Conservation (phyloP, 768 basidiomycete genomes). For the Phlebiopsis gigantea region DNA sequence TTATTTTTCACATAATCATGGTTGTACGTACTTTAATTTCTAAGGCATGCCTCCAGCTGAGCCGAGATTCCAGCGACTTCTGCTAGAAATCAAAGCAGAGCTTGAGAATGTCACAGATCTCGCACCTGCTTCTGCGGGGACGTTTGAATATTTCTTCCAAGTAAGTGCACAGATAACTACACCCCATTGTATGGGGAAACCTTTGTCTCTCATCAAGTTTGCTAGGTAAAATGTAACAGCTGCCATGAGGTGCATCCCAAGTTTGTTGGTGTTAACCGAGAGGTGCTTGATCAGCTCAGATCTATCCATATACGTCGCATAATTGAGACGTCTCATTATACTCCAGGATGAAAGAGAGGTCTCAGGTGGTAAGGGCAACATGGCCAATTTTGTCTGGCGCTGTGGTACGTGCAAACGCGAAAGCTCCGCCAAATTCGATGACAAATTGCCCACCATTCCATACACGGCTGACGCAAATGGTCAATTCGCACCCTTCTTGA, state of each 20-base stretch:
- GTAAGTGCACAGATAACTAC: constrained; percentile 30
- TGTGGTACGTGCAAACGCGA: constrained; percentile 77
- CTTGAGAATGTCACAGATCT: constrained; percentile 75
- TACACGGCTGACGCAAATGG: constrained; percentile 59
- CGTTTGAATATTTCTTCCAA: constrained; percentile 77
- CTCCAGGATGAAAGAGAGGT: constrained; percentile 60
- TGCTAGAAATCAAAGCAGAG: constrained; percentile 71
- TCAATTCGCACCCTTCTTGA: constrained; percentile 58
- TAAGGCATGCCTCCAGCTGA: neutral
- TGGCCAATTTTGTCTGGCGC: constrained; percentile 78
- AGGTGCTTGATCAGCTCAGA: constrained; percentile 32
- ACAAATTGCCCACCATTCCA: constrained; percentile 39
- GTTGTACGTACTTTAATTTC: constrained; percentile 38
- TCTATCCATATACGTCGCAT: neutral
- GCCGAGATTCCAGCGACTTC: constrained; percentile 39
- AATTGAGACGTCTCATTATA: neutral
- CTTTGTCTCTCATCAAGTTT: neutral
- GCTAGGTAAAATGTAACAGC: constrained; percentile 71
- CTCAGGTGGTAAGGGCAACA: constrained; percentile 60
- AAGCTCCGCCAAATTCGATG: constrained; percentile 75
- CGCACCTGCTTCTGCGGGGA: constrained; percentile 51
- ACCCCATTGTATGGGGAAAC: constrained; percentile 2
- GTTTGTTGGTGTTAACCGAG: constrained; percentile 62
- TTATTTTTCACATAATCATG: constrained; percentile 28
- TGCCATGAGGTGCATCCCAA: constrained; percentile 78